Conservation (phyloP, 2,329 filamentous ascomycete genomes). For the Corinectria fuckeliana region DNA sequence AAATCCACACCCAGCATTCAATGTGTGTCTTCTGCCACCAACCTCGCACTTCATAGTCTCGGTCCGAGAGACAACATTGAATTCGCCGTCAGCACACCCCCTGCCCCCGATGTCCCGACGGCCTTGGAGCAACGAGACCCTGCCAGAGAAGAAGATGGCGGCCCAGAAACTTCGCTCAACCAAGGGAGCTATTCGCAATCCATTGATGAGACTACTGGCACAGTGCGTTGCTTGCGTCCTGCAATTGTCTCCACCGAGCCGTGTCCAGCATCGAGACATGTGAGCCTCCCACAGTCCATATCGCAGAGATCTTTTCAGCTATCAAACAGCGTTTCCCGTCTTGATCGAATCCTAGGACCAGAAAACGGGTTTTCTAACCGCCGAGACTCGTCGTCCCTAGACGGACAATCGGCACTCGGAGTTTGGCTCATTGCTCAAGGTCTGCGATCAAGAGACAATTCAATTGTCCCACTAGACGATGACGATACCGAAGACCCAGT, state of each 20-base stretch:
- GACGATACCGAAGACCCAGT: neutral
- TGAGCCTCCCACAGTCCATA: conserved; percentile 11
- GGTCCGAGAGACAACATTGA: conserved; percentile 59
- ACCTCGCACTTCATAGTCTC: conserved; percentile 41
- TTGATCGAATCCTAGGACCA: conserved; percentile 31
- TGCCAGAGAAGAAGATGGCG: neutral
- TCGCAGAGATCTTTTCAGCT: conserved; percentile 27
- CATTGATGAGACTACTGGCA: conserved; percentile 2
- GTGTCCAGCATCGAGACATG: neutral
- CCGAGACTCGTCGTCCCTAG: conserved; percentile 40
- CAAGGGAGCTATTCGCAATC: neutral
- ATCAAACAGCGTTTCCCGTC: conserved; percentile 25
- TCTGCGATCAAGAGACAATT: conserved; percentile 38
- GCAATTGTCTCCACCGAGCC: neutral
- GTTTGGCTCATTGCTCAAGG: conserved; percentile 48
- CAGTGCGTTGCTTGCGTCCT: conserved; percentile 6
- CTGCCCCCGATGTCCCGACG: conserved; percentile 1
- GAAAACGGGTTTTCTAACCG: conserved; percentile 40
- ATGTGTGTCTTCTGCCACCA: conserved; percentile 36
- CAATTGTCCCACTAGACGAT: conserved; percentile 25
- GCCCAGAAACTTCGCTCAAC: neutral
- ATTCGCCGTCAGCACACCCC: conserved; percentile 42
- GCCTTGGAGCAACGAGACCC: neutral
- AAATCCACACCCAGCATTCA: conserved; percentile 36
- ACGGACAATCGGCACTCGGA: conserved; percentile 44